These are phyloP conservation scores for Cynara cardunculus DNA, from an alignment of 129 eudicot species.

Conservation along the genomic window DNA sequence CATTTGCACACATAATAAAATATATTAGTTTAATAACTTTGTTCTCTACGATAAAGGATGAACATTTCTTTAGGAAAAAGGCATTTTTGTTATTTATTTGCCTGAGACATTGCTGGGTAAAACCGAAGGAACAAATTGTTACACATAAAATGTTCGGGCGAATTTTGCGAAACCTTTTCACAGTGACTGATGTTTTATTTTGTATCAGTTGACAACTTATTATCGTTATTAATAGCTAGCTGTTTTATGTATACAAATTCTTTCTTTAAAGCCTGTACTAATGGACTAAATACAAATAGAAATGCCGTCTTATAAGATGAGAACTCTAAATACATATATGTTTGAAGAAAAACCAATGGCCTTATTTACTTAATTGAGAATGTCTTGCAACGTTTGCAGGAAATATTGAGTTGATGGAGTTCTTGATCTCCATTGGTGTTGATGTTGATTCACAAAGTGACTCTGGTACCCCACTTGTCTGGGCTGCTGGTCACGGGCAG, in stretches of 20 bases:
- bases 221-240: neutral
- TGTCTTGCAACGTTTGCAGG: constrained; percentile 45
- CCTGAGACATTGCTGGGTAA: neutral
- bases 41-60: neutral
- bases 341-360: neutral
- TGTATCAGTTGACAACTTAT: neutral
- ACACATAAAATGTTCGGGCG: neutral
- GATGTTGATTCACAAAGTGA: constrained; percentile 82
- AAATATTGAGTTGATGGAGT: constrained; percentile 66
- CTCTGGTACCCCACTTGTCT: constrained; percentile 85
- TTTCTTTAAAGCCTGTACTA: neutral
- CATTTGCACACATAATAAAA: neutral
- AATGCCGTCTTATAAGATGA: constrained; percentile 1
- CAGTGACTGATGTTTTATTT: neutral
- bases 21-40: neutral
- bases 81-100: neutral
- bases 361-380: neutral
- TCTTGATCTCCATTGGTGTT: constrained; percentile 56
- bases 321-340: neutral
- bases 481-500: constrained; percentile 98
- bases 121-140: neutral
- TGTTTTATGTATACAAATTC: neutral
- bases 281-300: neutral
- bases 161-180: neutral
- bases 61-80: neutral